Evolutionary conservation across 805 yeast genomes (phyloP).

Genomic region (Saccharomyces kudriavzevii): DNA sequence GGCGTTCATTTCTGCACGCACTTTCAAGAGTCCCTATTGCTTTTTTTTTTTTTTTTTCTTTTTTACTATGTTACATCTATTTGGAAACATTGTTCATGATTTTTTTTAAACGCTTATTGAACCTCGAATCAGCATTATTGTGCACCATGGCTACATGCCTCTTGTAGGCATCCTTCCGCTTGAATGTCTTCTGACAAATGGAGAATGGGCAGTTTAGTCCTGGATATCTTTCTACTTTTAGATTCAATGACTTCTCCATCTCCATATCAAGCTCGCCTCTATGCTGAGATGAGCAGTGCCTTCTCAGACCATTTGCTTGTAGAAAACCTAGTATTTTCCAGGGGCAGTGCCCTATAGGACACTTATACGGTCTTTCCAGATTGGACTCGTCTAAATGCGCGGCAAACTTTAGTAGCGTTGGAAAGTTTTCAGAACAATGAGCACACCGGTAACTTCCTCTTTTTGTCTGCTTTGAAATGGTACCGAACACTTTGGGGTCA

Average conservation of each 20-base stretch:
- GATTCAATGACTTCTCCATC: slow-evolving; percentile 21
- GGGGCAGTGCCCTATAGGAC: slow-evolving; percentile 40
- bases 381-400: slow-evolving; percentile 38
- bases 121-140: slow-evolving; percentile 33
- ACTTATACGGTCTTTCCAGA: slow-evolving; percentile 35
- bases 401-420: slow-evolving; percentile 34
- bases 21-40: not conserved
- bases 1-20: not conserved
- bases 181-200: slow-evolving; percentile 41
- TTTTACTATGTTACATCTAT: not conserved
- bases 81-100: slow-evolving; percentile 21
- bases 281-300: slow-evolving; percentile 46
- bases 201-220: slow-evolving; percentile 26
- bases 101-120: slow-evolving; percentile 31
- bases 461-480: slow-evolving; percentile 29
- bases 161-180: slow-evolving; percentile 45
- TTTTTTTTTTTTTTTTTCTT: no score
- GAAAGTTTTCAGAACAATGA: slow-evolving; percentile 38
- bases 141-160: slow-evolving; percentile 50
- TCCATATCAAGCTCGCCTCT: slow-evolving; percentile 24
- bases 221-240: slow-evolving; percentile 26
- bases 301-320: slow-evolving; percentile 39
- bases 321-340: slow-evolving; percentile 44
- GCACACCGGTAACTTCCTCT: slow-evolving; percentile 41
- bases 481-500: slow-evolving; percentile 12